These are phyloP conservation scores for Aspergillus diversus DNA, from an alignment of 495 filamentous ascomycete genomes.

Conservation along the genomic window DNA sequence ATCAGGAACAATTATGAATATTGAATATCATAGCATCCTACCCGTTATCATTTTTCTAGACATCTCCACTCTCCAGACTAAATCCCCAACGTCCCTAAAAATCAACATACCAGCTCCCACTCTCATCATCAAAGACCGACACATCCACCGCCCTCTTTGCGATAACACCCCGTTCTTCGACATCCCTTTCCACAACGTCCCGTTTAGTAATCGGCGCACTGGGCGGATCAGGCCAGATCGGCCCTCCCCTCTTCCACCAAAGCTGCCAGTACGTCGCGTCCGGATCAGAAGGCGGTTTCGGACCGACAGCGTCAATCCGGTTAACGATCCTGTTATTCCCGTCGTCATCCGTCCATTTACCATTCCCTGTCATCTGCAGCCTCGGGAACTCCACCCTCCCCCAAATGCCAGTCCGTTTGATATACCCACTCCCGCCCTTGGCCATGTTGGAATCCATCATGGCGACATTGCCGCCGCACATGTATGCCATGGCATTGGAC, in stretches of 20 bases:
- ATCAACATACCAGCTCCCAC: no score
- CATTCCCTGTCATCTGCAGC: background rate
- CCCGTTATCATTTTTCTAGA: no score
- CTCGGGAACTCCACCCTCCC: background rate
- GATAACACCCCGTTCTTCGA: no score
- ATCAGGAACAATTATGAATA: no score
- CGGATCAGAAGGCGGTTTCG: background rate
- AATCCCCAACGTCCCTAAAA: no score
- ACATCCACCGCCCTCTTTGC: no score
- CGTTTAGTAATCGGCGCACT: no score
- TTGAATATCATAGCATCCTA: no score
- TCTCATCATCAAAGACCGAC: no score
- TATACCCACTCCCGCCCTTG: background rate
- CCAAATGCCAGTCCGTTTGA: background rate
- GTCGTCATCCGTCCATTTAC: background rate
- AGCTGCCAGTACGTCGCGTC: background rate
- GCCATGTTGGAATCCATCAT: background rate
- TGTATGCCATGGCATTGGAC: background rate
- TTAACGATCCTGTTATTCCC: background rate
- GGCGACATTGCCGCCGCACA: background rate
- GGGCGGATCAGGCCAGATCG: background rate
- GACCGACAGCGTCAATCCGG: background rate
- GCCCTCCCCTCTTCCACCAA: background rate
- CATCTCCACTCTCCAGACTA: no score
- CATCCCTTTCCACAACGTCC: no score